Evolutionary conservation across 1,284 basidiomycete species (phyloP), one percentile per base, ranked within the genome.

Genomic region (Rhizoctonia solani): DNA sequence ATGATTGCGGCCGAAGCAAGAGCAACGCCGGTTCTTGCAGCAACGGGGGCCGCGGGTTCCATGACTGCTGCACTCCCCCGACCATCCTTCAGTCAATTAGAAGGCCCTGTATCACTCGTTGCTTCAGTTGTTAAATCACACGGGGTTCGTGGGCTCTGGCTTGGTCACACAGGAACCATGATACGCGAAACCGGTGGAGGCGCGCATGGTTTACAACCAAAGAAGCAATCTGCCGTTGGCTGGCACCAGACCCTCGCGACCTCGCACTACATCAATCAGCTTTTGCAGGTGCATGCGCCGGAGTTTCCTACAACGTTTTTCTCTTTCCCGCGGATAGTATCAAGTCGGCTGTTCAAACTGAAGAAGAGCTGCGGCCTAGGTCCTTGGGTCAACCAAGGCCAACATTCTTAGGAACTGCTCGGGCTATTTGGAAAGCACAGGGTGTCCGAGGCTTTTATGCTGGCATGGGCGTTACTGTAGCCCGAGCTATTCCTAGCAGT

Each of bases 311-410:
- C 80, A 96, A 93, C 73, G 79, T 95, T 73, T 82, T 88, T 19
- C 79, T 93, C 50, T 97, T 95, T 80, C 95, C 94, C 0, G 95
- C 95, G 13, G 96, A 99, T 77, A 91, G 90, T 37, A 86, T 98
- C 74, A 99, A 99, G 81, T 93, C 90, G 72, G 85, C 93, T 49
- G 92, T 99, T 77, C 96, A 98, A 81, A 98, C 96, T 0, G 90
- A 90, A 76, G 90, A 90, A 61, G 95, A 98, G 78, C 81, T 98
- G 70, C 81, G 87, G 8, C 87, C 89, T 1, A 74, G 77, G 32
- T 70, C 74, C 21, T 68, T 75, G 47, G 76, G 79, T 30, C 75
- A 74, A 68, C 69, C 78, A 69, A 69, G 76, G 19, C 74, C 82
- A 44, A 82, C 87, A 6, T 98, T 98, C 74, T 75, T 85, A 52